Evolutionary conservation across 768 basidiomycete species (phyloP), one percentile per base, ranked within the genome.

Genomic region (Cyathus striatus): DNA sequence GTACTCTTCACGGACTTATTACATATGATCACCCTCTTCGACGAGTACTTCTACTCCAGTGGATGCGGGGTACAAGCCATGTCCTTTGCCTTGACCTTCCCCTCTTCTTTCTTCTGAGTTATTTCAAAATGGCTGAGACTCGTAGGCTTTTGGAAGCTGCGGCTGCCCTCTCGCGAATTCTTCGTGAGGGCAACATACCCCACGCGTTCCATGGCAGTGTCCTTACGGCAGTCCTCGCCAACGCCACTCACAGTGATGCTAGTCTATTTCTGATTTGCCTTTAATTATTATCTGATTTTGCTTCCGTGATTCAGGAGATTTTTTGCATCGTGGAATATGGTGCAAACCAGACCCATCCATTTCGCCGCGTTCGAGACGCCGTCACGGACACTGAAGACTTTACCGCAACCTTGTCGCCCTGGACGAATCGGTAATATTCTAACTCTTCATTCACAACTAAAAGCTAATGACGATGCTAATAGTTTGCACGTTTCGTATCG

Each of bases 341-440:
- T n/a, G 62, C 76, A 25, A 60, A 65, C 33, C 74, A 67, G 23
- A 62, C 72, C 1, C 82, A 90, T 59, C 83, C 87, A 0, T 92
- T 90, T 59, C 79, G 86, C 45, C 79, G 83, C 45, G 85, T 88
- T 36, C 80, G 89, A 44, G 85, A 90, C 50, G 87, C 89, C 10
- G 57, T 87, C 41, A 63, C 78, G 23, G 77, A 76, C 22, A 81
- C 69, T 54, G 73, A 79, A 24, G 75, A 83, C 53, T 78, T 89
- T 51, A 75, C 80, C 6, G 72, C 75, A 17, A 82, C 76, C 10
- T 75, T 82, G 51, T 87, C 89, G 0, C 82, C 89, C n/a, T 90
- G 89, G 89, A 88, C 82, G 43, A 87, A 89, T 54, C 76, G 90
- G 88, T 87, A 58, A 44, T 67, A n/a, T n/a, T n/a, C n/a, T n/a